Evolutionary conservation across 1,284 basidiomycete genomes (phyloP), one percentile per base, ranked within the genome.

Genomic region (Fistulinella staudtii): DNA sequence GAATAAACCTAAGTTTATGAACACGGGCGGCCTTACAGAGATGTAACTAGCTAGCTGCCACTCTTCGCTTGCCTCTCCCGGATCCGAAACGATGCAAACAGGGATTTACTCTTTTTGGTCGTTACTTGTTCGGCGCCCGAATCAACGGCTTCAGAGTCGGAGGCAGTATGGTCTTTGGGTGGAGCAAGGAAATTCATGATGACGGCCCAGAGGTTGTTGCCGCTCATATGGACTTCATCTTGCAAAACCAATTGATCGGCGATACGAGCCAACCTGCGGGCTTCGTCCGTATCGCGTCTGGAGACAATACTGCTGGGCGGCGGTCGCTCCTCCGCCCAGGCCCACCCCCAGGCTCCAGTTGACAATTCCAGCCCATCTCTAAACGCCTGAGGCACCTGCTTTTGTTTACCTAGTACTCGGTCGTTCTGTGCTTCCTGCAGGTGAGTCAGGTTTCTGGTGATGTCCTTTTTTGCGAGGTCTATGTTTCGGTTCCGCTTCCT

Each of bases 241-340:
- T 71, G 69, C n/a, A 81, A 52, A 36, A 80, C 67, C 15, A 76
- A 71, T 56, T 77, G 73, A 57, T 89, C 87, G 10, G 86, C 87
- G 36, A 87, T 73, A 43, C 72, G 74, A 20, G 85, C 85, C 29
- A 90, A 68, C 56, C 74, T 68, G 20, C 80, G 69, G 15, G 88
- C 87, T 65, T 91, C 87, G 31, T 73, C 70, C 3, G 86, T 89
- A 55, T 91, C 89, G 39, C 86, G 67, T 45, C 89, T 69, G 24
- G 85, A 80, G 24, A 85, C 84, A 53, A 92, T 88, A 50, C 86
- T 89, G 54, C 84, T 87, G 4, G 89, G 82, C 8, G 89, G 89
- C 6, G 89, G 89, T 22, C 71, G 71, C 63, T 92, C 89, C 41
- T 80, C 73, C 17, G 79, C 82, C 88, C 83, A 91, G 14, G 82